Evolutionary conservation across 148 eudicot species (phyloP), one percentile per base, ranked within the genome.

Genomic region (Cornus kousa): DNA sequence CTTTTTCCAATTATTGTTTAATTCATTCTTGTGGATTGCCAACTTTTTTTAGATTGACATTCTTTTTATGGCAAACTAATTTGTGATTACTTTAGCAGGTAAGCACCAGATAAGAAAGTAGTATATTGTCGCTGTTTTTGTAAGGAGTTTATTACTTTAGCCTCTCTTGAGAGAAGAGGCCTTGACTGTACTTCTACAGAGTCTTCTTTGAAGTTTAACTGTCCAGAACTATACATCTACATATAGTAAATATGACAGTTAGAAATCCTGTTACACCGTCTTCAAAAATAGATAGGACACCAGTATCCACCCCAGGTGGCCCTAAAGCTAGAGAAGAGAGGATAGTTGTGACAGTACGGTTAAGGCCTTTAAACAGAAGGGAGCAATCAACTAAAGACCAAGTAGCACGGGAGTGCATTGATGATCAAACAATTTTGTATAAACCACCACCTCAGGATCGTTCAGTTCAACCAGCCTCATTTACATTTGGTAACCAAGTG

Each of bases 261-360:
- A 93, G 82, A 80, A 82, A 82, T 57, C 90, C 93, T 5, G 70
- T 78, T 40, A 93, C 97, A n/a, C 98, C 97, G 7, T 81, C 78
- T 74, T 86, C 97, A 31, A 91, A 89, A 77, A 83, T 85, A 6
- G 93, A 89, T 19, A 85, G 89, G 79, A 90, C 94, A 28, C 97
- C 93, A 20, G 86, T 86, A 67, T 87, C 91, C 17, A 91, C 97
- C 59, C 98, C 94, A 23, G 97, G 97, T 62, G 97, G 93, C 5
- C 76, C 88, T 6, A 89, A 80, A 85, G 81, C 81, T 14, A 88
- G 82, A 80, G 99, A 92, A 87, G 99, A 93, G 81, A 95, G 93
- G 71, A 95, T 93, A 23, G 92, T 93, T 4, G 98, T 95, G 43
- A 93, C 98, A 9, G 93, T 95, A n/a, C 78, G 99, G 24, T 78